phyloP scores from a whole-genome alignment of 2,329 filamentous ascomycete genomes.

The Rhynchosporium secalis region DNA sequence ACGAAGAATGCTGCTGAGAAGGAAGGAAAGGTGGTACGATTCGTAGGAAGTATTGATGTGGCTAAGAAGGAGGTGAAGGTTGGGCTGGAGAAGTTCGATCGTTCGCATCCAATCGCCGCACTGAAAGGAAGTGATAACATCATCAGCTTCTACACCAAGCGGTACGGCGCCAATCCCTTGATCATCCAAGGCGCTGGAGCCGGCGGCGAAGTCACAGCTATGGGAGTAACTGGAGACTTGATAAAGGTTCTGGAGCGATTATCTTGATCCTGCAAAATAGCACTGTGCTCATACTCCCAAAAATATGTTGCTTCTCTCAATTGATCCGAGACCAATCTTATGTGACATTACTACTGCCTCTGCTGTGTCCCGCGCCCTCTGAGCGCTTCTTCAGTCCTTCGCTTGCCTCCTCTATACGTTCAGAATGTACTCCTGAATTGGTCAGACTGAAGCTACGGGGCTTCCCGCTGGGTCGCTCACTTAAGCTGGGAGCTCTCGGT shows the following conservation, averaged over 20 bases:
- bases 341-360: conserved; percentile 24
- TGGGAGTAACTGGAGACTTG: conserved; percentile 94
- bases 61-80: conserved; percentile 82
- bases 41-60: conserved; percentile 91
- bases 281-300: conserved; percentile 18
- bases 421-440: conserved; percentile 25
- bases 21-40: conserved; percentile 88
- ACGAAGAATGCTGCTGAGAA: conserved; percentile 82
- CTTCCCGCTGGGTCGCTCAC: conserved; percentile 54
- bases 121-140: conserved; percentile 98
- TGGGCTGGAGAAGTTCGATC: conserved; percentile 85
- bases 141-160: conserved; percentile 96
- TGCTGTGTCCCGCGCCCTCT: conserved; percentile 25
- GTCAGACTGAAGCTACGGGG: conserved; percentile 37
- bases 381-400: conserved; percentile 29
- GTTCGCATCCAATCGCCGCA: conserved; percentile 85
- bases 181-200: conserved; percentile 95
- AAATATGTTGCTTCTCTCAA: conserved; percentile 25
- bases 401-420: conserved; percentile 34
- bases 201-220: conserved; percentile 92
- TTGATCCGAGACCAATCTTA: conserved; percentile 23
- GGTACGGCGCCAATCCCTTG: conserved; percentile 86
- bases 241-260: conserved; percentile 77
- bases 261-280: conserved; percentile 23
- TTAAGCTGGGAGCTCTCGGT: conserved; percentile 62